These are phyloP conservation scores for Leucoagaricus sp. DNA, from an alignment of 1,284 basidiomycete genomes.

Conservation along the genomic window DNA sequence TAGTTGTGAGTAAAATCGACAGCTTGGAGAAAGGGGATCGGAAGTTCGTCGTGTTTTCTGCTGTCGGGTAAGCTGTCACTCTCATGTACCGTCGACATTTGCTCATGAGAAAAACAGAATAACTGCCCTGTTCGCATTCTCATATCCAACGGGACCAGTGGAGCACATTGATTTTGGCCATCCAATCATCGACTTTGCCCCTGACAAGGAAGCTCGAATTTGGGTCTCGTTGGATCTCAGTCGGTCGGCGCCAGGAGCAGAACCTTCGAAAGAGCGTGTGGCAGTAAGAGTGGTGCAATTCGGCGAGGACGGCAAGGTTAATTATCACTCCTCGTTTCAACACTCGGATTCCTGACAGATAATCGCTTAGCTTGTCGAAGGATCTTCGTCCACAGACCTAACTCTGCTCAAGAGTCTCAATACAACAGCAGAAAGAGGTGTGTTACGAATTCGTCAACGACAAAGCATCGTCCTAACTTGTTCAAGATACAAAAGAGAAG, in stretches of 20 bases:
- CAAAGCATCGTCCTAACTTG: background rate
- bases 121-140: conserved; percentile 63
- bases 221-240: conserved; percentile 55
- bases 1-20: conserved; percentile 56
- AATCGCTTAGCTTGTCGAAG: background rate
- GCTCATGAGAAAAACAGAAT: conserved; percentile 44
- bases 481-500: background rate
- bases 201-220: conserved; percentile 40
- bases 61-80: conserved; percentile 58
- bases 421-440: conserved; percentile 3
- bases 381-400: background rate
- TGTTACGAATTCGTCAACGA: background rate
- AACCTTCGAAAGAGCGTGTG: background rate
- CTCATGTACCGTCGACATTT: background rate
- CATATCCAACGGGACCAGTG: conserved; percentile 36
- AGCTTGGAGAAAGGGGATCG: conserved; percentile 36
- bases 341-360: background rate
- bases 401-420: conserved; percentile 2
- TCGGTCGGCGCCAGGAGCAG: conserved; percentile 26
- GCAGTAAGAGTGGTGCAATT: conserved; percentile 6
- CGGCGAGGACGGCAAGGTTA: background rate
- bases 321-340: background rate
- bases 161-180: conserved; percentile 49
- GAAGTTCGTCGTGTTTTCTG: conserved; percentile 61
- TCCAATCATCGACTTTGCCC: conserved; percentile 62